phyloP scores from a whole-genome alignment of 129 eudicot species.

The Lactuca sativa region DNA sequence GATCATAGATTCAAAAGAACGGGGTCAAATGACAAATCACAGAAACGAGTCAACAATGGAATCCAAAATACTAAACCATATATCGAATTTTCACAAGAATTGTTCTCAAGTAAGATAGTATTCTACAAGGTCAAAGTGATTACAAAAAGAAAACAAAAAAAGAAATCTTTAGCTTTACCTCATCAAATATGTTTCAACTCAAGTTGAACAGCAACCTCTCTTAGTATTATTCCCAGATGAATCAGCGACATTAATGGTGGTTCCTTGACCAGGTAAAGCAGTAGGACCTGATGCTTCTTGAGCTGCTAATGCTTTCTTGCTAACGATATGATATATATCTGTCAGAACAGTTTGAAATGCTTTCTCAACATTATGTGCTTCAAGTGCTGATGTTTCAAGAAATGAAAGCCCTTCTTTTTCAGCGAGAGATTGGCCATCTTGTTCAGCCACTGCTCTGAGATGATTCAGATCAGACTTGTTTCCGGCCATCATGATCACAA shows the following conservation, averaged over 20 bases:
- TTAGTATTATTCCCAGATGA: slow-evolving; percentile 44
- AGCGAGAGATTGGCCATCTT: slow-evolving; percentile 73
- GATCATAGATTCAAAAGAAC: background rate
- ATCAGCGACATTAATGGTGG: slow-evolving; percentile 65
- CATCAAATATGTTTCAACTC: slow-evolving; percentile 30
- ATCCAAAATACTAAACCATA: slow-evolving; percentile 12
- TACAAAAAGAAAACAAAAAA: slow-evolving; percentile 8
- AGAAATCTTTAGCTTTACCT: slow-evolving; percentile 24
- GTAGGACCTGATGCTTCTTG: slow-evolving; percentile 52
- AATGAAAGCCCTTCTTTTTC: slow-evolving; percentile 89
- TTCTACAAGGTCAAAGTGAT: slow-evolving; percentile 36
- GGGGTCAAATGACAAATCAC: background rate
- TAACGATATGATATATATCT: slow-evolving; percentile 65
- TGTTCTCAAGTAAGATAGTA: slow-evolving; percentile 30
- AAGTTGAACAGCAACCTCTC: slow-evolving; percentile 68
- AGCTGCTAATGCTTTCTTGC: slow-evolving; percentile 88
- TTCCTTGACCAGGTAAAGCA: slow-evolving; percentile 71
- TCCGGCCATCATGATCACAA: slow-evolving; percentile 88
- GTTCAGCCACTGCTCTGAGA: slow-evolving; percentile 63
- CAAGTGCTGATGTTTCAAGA: slow-evolving; percentile 84
- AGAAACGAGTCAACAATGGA: background rate
- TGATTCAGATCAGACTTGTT: slow-evolving; percentile 84
- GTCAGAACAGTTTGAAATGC: slow-evolving; percentile 76
- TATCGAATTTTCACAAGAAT: slow-evolving; percentile 27
- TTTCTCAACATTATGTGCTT: slow-evolving; percentile 67